A percentile compares a stretch with the other conserved stretches of the same genome.
These are phyloP conservation scores for Xylaria sp. DNA, from an alignment of 495 filamentous ascomycete genomes.

Conservation along the genomic window DNA sequence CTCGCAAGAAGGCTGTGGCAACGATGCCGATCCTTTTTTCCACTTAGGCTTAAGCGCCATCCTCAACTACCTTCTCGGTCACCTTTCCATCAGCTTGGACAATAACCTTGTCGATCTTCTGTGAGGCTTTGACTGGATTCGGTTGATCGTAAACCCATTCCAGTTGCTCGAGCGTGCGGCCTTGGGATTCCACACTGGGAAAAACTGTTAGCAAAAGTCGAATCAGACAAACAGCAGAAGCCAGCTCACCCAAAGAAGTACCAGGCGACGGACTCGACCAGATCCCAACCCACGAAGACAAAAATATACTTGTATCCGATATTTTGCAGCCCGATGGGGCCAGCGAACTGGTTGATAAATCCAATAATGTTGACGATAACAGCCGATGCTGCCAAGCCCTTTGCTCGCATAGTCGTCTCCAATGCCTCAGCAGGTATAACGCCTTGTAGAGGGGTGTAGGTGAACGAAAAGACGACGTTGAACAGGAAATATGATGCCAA, in stretches of 20 bases:
- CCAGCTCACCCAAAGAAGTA: conserved; percentile 57
- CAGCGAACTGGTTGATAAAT: conserved; percentile 60
- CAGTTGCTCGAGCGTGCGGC: conserved; percentile 58
- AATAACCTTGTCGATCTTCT: conserved; percentile 61
- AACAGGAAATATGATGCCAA: conserved; percentile 63
- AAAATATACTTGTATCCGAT: conserved; percentile 59
- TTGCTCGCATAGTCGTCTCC: conserved; percentile 58
- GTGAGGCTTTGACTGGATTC: conserved; percentile 57
- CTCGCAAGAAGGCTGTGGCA: not conserved
- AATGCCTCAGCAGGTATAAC: conserved; percentile 65
- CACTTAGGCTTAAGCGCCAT: not conserved
- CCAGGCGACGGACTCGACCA: conserved; percentile 52
- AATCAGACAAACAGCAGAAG: not conserved
- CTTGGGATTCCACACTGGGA: conserved; percentile 55
- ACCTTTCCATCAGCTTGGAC: conserved; percentile 60
- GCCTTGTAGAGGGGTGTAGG: conserved; percentile 65
- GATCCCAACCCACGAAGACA: conserved; percentile 56
- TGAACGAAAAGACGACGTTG: conserved; percentile 66
- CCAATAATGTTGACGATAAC: conserved; percentile 53
- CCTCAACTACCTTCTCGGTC: conserved; percentile 54
- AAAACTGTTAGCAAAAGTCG: conserved; percentile 22
- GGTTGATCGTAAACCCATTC: conserved; percentile 59
- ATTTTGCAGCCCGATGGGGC: conserved; percentile 55
- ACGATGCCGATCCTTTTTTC: conserved; percentile 12
- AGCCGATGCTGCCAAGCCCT: conserved; percentile 56